Base-by-base conservation (phyloP, 2,329 filamentous ascomycete species). In the Diaporthe nobilis region DNA sequence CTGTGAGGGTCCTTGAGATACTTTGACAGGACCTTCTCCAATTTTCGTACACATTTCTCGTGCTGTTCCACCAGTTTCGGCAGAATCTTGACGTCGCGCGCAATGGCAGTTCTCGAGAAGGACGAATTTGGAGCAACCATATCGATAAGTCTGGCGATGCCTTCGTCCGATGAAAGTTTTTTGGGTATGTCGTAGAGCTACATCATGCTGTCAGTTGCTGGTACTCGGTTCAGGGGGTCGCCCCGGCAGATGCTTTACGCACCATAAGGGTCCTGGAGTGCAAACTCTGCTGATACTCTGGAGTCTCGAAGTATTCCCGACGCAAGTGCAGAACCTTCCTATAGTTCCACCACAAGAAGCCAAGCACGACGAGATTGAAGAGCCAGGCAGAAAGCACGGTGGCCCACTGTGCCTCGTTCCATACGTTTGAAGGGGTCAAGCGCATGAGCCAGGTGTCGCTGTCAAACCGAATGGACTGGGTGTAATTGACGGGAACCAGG, bases 281-380 rank as follows among this genome's bases (percentile, higher is more conserved):
- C 74, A 98, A 86, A 83, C 95, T 98, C 75, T 90, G 90, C 83
- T 98, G 95, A 80, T 98, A 99, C 57, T 98, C 96, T 0, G 93
- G 88, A 79, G 92, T 96, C 81, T 96, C 90, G 80, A 98, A 96
- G 81, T 97, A 98, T 57, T 90, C 86, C 76, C 94, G 91, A 77
- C 96, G 91, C 78, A 99, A 85, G 47, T 87, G 85, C 22, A 92
- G 84, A 28, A 99, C 89, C 65, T 91, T 93, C 44, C 90, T 89
- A 83, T 98, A 98, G 81, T 98, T 98, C 86, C 90, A 93, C 95
- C 95, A 99, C 39, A 99, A 85, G 79, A 97, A 98, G 72, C 89
- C 93, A 75, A 91, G 92, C 20, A 98, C 89, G 28, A 95, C 89
- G n/a, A 93, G 82, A 82, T 96, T 93, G 82, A 95, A 94, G 0